Conservation (phyloP, 139 green algal species). For the Gonium pectorale region DNA sequence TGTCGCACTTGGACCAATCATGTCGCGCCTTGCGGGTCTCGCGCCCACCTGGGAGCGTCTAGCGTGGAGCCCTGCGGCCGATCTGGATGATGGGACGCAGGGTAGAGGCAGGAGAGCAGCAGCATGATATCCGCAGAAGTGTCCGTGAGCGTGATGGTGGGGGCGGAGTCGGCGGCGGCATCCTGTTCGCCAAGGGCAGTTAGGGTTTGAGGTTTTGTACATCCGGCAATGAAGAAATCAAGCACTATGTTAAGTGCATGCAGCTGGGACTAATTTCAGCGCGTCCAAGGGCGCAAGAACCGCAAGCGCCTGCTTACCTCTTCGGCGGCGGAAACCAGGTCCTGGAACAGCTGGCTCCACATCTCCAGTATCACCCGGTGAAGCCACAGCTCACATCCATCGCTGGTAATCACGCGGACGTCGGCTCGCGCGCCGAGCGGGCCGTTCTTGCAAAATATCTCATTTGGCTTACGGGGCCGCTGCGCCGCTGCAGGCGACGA, state of each 20-base stretch:
- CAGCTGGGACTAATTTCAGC: neutral
- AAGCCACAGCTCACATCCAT: conserved; percentile 2
- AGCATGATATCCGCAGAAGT: neutral
- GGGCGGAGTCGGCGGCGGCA: too few species aligned
- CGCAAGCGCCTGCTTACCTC: neutral
- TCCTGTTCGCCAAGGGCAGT: too few species aligned
- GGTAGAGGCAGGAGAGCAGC: conserved; percentile 19
- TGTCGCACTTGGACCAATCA: too few species aligned
- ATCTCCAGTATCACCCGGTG: conserved; percentile 25
- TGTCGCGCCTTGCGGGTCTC: too few species aligned
- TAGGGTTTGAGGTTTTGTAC: too few species aligned
- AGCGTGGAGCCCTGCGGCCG: neutral
- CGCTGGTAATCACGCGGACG: neutral
- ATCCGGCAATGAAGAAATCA: neutral
- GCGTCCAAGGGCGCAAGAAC: too few species aligned
- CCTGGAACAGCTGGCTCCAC: conserved; percentile 2
- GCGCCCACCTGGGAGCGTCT: neutral
- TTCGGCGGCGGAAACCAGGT: neutral
- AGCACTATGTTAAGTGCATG: neutral
- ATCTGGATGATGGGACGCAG: neutral
- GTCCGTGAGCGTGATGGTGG: neutral
- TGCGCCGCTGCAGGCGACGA: too few species aligned
- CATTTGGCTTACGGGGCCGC: too few species aligned
- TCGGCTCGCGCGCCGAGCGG: neutral
- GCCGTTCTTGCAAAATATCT: too few species aligned